phyloP scores from a whole-genome alignment of 208 protist genomes.

The Crithidia acanthocephali region DNA sequence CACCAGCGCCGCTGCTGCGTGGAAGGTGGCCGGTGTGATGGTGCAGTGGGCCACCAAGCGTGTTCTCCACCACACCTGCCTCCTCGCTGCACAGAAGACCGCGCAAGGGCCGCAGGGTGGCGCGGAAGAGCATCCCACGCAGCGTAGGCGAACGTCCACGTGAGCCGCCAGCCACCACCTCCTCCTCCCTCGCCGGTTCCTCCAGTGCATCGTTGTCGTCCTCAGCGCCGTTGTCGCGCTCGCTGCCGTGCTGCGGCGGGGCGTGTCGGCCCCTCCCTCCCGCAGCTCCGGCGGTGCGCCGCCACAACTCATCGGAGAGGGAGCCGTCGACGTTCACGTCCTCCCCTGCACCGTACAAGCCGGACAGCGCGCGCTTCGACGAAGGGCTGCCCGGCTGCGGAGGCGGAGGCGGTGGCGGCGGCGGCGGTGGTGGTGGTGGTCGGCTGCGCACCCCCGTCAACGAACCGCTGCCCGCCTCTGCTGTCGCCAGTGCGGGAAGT shows the following conservation, averaged over 20 bases:
- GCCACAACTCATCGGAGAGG: not conserved
- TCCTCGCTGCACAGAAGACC: conserved; percentile 39
- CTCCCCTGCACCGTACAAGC: conserved; percentile 6
- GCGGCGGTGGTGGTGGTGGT: conserved; percentile 5
- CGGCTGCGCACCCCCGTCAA: not conserved
- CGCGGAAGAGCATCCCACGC: conserved; percentile 29
- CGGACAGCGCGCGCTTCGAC: not conserved
- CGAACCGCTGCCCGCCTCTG: not conserved
- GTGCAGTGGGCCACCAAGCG: conserved; percentile 14
- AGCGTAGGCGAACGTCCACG: conserved; percentile 1
- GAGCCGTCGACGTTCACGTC: conserved; percentile 18
- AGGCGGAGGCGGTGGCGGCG: not conserved
- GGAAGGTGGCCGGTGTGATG: not conserved
- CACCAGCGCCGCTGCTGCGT: not conserved
- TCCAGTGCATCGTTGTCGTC: not conserved
- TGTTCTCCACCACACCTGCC: conserved; percentile 33
- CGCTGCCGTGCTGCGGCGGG: not conserved
- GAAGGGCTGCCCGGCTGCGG: not conserved
- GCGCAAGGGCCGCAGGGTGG: conserved; percentile 38
- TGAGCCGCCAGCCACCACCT: not conserved
- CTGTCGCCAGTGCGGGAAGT: not conserved
- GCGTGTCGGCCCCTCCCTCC: not conserved
- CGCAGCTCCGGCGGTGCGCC: not conserved
- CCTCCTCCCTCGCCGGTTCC: not conserved
- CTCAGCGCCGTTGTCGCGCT: not conserved